Evolutionary conservation across 1,284 basidiomycete species (phyloP), one percentile per base, ranked within the genome.

Genomic region (Leccinum subrobustum): DNA sequence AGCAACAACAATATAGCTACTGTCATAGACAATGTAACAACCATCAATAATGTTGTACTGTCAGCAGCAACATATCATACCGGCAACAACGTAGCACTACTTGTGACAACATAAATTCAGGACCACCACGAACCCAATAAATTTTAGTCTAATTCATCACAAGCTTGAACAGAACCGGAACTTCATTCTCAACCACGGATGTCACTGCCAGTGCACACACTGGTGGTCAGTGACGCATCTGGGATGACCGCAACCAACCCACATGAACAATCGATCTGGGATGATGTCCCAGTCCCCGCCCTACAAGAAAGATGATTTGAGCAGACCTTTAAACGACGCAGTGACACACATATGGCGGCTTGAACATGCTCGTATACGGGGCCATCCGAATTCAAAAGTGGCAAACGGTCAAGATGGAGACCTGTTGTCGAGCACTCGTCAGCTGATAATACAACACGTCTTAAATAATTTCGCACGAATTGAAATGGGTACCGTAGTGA

Each of bases 401-500:
- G 77, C 95, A 96, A 35, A 96, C 93, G 63, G 95, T 97, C 89
- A 97, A 96, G 0, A 33, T 33, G 31, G 31, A 33, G 95, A 96
- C 59, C 72, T 73, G 52, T 48, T 12, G n/a, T 57, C 16, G 57
- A 58, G 11, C 14, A 52, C 0, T 20, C 6, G 31, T 65, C 33
- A 44, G 42, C 42, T 18, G 65, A 12, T 55, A 48, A n/a, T 39
- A 27, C 52, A 39, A 54, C 14, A 20, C 18, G 2, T 14, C 5
- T 6, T 18, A 51, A 31, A 31, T 23, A 52, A 54, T 6, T 11
- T 4, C 69, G 14, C 57, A 74, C 5, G 94, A 96, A 67, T 92
- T 94, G 72, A 96, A 98, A 72, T 98, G 96, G 1, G 96, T 98
- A 54, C 93, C 93, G 65, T 94, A 95, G 70, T 96, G 93, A 79